Evolutionary conservation across 257 asterid species (phyloP).

Genomic region (Scutellaria galericulata): DNA sequence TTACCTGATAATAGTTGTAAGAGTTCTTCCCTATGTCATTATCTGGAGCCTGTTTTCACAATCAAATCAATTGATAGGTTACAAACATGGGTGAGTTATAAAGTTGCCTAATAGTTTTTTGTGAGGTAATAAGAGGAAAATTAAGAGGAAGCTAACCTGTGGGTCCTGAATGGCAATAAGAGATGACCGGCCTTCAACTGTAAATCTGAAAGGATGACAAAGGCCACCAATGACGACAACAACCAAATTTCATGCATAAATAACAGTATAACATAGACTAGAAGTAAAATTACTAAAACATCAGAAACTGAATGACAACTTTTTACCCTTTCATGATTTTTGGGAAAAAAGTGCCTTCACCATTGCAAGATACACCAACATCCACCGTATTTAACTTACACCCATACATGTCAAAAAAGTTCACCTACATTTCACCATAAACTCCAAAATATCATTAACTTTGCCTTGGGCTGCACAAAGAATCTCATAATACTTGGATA

Average conservation of each 20-base stretch:
- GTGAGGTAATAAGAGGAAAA: conserved; percentile 21
- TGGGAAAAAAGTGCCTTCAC: conserved; percentile 69
- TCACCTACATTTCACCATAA: conserved; percentile 60
- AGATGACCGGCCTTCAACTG: conserved; percentile 58
- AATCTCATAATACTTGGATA: conserved; percentile 17
- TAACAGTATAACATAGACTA: neutral
- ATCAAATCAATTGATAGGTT: conserved; percentile 12
- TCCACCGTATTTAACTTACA: conserved; percentile 77
- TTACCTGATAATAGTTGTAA: conserved; percentile 86
- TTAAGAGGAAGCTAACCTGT: conserved; percentile 58
- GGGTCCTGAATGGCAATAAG: conserved; percentile 91
- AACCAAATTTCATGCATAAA: neutral
- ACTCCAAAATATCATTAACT: conserved; percentile 15
- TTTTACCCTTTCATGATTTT: conserved; percentile 76
- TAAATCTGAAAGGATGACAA: conserved; percentile 58
- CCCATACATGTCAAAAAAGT: conserved; percentile 89
- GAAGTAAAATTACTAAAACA: conserved; percentile 10
- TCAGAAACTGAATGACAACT: conserved; percentile 9
- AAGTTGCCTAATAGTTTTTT: conserved; percentile 13
- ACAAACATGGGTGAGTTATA: neutral
- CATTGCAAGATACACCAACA: conserved; percentile 92
- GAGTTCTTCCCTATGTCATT: conserved; percentile 94
- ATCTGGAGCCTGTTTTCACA: conserved; percentile 74
- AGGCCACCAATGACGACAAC: neutral
- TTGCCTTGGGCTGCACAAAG: conserved; percentile 25